phyloP scores from a whole-genome alignment of 2,329 filamentous ascomycete genomes.

The Fusarium ambrosium region DNA sequence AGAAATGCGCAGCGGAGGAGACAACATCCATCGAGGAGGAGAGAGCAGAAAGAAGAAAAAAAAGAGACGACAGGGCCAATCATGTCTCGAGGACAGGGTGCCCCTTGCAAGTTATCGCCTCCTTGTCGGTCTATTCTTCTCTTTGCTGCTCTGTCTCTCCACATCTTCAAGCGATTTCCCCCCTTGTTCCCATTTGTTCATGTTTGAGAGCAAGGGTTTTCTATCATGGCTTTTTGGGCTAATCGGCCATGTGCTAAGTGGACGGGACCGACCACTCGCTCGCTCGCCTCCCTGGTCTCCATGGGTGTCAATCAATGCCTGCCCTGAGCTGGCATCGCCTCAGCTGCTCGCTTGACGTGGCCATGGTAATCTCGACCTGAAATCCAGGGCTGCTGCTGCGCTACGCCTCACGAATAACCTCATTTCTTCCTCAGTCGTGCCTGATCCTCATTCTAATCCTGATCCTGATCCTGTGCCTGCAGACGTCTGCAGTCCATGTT shows the following conservation, averaged over 20 bases:
- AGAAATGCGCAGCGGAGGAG: constrained; percentile 19
- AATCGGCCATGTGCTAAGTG: neutral
- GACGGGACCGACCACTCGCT: neutral
- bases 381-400: constrained; percentile 7
- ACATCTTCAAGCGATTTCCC: constrained; percentile 13
- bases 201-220: constrained; percentile 4
- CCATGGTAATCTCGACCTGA: constrained; percentile 30
- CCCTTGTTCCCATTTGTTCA: constrained; percentile 13
- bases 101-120: constrained; percentile 1
- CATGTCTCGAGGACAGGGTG: neutral
- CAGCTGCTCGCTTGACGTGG: constrained; percentile 33
- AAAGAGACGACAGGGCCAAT: neutral
- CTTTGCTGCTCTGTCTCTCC: neutral
- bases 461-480: constrained; percentile 33
- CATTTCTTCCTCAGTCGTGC: constrained; percentile 7
- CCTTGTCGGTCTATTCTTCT: constrained; percentile 1
- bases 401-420: constrained; percentile 23
- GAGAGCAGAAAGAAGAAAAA: constrained; percentile 10
- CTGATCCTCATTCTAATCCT: constrained; percentile 14
- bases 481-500: constrained; percentile 28
- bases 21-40: constrained; percentile 21
- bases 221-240: constrained; percentile 7
- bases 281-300: neutral
- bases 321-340: constrained; percentile 20
- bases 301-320: neutral